These are phyloP conservation scores for Paraphaeosphaeria minitans DNA, from an alignment of 2,329 filamentous ascomycete species.

Conservation along the genomic window DNA sequence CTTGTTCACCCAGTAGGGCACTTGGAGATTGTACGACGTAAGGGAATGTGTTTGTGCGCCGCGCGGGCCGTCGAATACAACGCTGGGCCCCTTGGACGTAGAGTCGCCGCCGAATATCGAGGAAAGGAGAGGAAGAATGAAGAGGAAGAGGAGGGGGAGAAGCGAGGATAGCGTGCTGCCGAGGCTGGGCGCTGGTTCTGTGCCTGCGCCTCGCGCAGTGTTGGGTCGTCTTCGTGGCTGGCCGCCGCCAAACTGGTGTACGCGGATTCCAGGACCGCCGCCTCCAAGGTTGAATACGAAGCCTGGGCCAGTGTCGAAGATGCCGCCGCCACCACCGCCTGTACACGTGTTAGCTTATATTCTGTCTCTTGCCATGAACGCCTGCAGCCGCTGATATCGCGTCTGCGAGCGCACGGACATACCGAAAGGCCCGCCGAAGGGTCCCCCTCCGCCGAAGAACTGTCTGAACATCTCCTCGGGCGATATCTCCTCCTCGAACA, in stretches of 20 bases:
- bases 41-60: constrained; percentile 77
- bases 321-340: constrained; percentile 51
- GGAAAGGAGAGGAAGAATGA: constrained; percentile 77
- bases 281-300: constrained; percentile 97
- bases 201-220: constrained; percentile 59
- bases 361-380: constrained; percentile 11
- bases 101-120: constrained; percentile 69
- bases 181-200: constrained; percentile 58
- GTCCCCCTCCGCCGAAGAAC: constrained; percentile 84
- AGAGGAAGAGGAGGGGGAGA: constrained; percentile 86
- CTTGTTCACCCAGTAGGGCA: constrained; percentile 87
- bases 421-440: constrained; percentile 69
- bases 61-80: constrained; percentile 75
- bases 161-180: constrained; percentile 68
- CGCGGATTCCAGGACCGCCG: constrained; percentile 85
- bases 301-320: constrained; percentile 78
- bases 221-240: constrained; percentile 74
- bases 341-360: constrained; percentile 9
- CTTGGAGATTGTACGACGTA: constrained; percentile 69
- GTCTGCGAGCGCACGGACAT: constrained; percentile 38
- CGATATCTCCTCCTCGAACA: constrained; percentile 90
- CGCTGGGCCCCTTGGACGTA: constrained; percentile 65
- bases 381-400: constrained; percentile 7
- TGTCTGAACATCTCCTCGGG: constrained; percentile 96
- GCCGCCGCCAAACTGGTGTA: constrained; percentile 91